phyloP scores from a whole-genome alignment of 305 asterid genomes.

The Euphrasia arctica region DNA sequence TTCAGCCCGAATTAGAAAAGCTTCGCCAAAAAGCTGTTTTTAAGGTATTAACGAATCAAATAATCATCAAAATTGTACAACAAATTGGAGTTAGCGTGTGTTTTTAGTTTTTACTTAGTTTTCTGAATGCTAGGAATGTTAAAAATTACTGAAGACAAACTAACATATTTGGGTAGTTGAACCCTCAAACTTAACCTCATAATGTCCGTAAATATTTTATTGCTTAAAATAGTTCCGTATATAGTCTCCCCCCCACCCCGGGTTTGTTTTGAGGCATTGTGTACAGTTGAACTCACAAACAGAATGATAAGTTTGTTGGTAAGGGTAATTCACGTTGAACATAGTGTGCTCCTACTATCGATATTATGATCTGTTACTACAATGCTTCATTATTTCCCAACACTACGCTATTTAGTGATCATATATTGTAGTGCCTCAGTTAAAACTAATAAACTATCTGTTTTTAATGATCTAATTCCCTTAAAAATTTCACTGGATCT shows the following conservation, averaged over 20 bases:
- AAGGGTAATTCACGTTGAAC: constrained; percentile 12
- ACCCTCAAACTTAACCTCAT: neutral
- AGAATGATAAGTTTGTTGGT: constrained; percentile 4
- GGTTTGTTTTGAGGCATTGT: constrained; percentile 8
- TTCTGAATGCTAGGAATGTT: constrained; percentile 15
- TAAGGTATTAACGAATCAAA: constrained; percentile 52
- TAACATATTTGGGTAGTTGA: constrained; percentile 17
- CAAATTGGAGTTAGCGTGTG: constrained; percentile 14
- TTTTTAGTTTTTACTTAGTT: constrained; percentile 11
- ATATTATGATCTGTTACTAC: neutral
- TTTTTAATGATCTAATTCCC: neutral
- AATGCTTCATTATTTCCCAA: constrained; percentile 7
- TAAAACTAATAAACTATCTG: constrained; percentile 1
- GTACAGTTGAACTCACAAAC: neutral
- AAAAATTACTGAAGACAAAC: constrained; percentile 12
- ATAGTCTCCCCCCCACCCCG: neutral
- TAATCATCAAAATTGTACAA: constrained; percentile 22
- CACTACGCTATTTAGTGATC: constrained; percentile 14
- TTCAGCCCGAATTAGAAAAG: constrained; percentile 92
- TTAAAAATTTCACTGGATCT: constrained; percentile 18
- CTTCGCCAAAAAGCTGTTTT: constrained; percentile 97
- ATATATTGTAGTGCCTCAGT: constrained; percentile 16
- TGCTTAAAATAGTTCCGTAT: neutral
- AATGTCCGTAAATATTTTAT: neutral
- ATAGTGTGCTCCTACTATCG: neutral